Percentiles rank a stretch among this genome's conserved stretches.
Evolutionary conservation across 306 rosid genomes (phyloP).

Genomic region (Castanospermum australe): DNA sequence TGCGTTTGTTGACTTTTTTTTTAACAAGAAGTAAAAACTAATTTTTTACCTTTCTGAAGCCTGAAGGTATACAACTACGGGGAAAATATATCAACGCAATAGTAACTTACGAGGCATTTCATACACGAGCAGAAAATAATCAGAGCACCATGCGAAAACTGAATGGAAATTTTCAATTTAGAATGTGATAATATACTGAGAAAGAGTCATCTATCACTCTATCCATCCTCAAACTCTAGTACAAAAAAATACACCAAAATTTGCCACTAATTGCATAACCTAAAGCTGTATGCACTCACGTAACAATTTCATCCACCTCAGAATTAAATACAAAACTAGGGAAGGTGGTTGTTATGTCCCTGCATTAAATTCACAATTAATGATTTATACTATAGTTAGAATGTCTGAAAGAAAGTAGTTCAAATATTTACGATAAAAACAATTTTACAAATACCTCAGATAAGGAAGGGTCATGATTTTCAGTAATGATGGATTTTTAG

Average conservation of each 20-base stretch:
- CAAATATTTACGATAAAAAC: neutral
- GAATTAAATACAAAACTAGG: slow-evolving; percentile 96
- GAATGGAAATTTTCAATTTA: neutral
- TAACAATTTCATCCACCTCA: slow-evolving; percentile 84
- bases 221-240: neutral
- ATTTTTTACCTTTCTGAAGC: too few species aligned
- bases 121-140: neutral
- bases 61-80: too few species aligned
- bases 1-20: too few species aligned
- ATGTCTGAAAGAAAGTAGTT: neutral
- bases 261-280: slow-evolving; percentile 32
- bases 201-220: neutral
- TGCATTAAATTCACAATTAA: slow-evolving; percentile 46
- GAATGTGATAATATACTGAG: neutral
- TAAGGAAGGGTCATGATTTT: slow-evolving; percentile 95
- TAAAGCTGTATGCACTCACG: slow-evolving; percentile 43
- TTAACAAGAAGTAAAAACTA: too few species aligned
- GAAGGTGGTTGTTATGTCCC: slow-evolving; percentile 92
- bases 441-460: slow-evolving; percentile 50
- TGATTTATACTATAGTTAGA: neutral
- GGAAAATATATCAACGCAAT: too few species aligned
- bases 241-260: slow-evolving; percentile 18
- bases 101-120: neutral
- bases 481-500: slow-evolving; percentile 79
- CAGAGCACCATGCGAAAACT: neutral